These are phyloP conservation scores for Coniochaeta sp. DNA, from an alignment of 2,329 filamentous ascomycete species.

Conservation along the genomic window DNA sequence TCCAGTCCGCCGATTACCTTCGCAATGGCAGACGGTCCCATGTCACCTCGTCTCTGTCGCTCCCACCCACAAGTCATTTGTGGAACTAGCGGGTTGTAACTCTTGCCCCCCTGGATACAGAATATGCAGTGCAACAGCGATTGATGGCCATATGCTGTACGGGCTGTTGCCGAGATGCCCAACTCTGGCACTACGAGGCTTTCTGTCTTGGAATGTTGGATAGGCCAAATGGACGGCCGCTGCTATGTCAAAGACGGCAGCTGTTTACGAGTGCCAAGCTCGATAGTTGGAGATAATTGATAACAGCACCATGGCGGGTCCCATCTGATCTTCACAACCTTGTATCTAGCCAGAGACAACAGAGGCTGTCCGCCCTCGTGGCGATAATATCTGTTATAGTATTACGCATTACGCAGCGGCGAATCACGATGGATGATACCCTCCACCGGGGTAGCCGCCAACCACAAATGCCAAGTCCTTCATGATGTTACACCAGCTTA, in stretches of 20 bases:
- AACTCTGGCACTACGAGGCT: not conserved
- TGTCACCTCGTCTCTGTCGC: not conserved
- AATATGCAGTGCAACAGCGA: not conserved
- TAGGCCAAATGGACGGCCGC: not conserved
- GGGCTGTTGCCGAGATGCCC: not conserved
- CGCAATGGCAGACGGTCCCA: not conserved
- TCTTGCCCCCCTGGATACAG: not conserved
- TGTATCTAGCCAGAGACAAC: not conserved
- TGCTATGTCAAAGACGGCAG: not conserved
- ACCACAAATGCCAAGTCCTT: not conserved
- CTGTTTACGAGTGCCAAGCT: not conserved
- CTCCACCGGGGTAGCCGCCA: not conserved
- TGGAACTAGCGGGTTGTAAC: not conserved
- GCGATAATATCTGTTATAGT: too few relatives aligned
- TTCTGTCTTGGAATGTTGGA: not conserved
- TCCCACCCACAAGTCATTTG: too few relatives aligned
- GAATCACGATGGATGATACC: not conserved
- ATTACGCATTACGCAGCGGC: not conserved
- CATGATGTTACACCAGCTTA: not conserved
- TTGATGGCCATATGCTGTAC: not conserved
- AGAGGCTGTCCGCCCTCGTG: not conserved
- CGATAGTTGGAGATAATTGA: not conserved
- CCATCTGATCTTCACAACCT: not conserved
- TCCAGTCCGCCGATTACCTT: not conserved
- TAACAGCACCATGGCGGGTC: not conserved